Conservation (phyloP, 1,284 basidiomycete species). For the Malassezia obtusa region DNA sequence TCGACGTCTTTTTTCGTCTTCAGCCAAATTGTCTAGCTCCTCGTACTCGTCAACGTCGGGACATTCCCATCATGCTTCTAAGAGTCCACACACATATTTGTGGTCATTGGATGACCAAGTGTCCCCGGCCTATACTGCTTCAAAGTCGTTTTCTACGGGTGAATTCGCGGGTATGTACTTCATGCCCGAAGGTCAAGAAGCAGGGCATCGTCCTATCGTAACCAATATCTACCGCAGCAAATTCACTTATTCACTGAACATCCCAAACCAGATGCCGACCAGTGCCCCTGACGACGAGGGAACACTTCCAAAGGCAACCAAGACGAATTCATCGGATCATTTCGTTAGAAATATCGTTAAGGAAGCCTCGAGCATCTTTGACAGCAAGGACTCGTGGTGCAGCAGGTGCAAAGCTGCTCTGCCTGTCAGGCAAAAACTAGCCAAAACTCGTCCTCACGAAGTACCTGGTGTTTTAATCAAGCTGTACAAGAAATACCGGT, state of each 20-base stretch:
- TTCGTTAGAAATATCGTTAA: not conserved
- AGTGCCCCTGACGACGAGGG: not conserved
- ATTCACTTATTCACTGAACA: constrained; percentile 53
- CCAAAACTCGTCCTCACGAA: constrained; percentile 57
- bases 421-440: constrained; percentile 59
- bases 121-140: constrained; percentile 28
- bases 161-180: constrained; percentile 31
- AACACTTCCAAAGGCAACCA: not conserved
- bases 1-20: too few relatives aligned
- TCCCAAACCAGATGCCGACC: constrained; percentile 57
- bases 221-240: constrained; percentile 27
- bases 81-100: not conserved
- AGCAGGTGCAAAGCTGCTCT: constrained; percentile 59
- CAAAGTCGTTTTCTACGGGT: constrained; percentile 39
- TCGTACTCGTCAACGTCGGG: too few relatives aligned
- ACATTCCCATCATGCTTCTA: too few relatives aligned
- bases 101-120: not conserved
- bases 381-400: constrained; percentile 50
- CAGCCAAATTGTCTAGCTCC: too few relatives aligned
- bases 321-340: not conserved
- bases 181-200: constrained; percentile 20
- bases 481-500: constrained; percentile 58
- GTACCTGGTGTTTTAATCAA: constrained; percentile 57
- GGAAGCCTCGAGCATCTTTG: constrained; percentile 36
- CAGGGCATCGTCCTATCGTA: constrained; percentile 25